Evolutionary conservation across 495 filamentous ascomycete species (phyloP), one percentile per base, ranked within the genome.

Genomic region (Ascodesmis nigricans): DNA sequence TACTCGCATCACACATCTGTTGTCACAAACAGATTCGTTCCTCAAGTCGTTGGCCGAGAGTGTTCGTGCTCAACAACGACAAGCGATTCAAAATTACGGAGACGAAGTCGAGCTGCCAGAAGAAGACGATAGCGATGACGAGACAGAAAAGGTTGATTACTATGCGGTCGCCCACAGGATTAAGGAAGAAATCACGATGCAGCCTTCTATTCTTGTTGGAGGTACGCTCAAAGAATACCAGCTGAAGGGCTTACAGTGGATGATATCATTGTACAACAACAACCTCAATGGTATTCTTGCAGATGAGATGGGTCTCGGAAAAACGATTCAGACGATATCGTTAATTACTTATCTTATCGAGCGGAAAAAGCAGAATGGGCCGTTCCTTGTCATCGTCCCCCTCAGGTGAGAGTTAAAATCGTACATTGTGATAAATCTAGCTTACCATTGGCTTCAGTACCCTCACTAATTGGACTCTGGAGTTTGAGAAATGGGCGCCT

Each of bases 231-330:
- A 97, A 56, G 87, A 97, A 52, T 97, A 97, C 57, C 87, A 97
- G 58, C 27, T 97, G 54, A 93, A 91, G 67, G 87, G 87, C 58
- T 56, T 97, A 40, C 87, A 97, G 54, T 97, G 87, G 87, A 95
- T 97, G 87, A 69, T 95, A 35, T 97, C 87, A 9, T 66, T 97
- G 15, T 97, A 95, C 60, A 95, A 95, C 69, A 97, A 97, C 65
- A 95, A 92, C 55, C 67, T 97, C 40, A 95, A 95, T 54, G 87
- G 87, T 66, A 95, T 97, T 43, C 61, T 97, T 41, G 87, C 87
- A 32, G 87, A 97, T 46, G 87, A 97, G 58, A 97, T 97, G 87
- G 87, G 87, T 72, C 78, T 97, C 39, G 87, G 87, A 50, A 97
- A 97, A 59, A 97, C 87, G 0, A 97, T 97, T 43, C 87, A 97